Percentiles rank a stretch among this genome's conserved stretches.
These are phyloP conservation scores for Osmozyma mogii DNA, from an alignment of 805 yeast species.

Conservation along the genomic window DNA sequence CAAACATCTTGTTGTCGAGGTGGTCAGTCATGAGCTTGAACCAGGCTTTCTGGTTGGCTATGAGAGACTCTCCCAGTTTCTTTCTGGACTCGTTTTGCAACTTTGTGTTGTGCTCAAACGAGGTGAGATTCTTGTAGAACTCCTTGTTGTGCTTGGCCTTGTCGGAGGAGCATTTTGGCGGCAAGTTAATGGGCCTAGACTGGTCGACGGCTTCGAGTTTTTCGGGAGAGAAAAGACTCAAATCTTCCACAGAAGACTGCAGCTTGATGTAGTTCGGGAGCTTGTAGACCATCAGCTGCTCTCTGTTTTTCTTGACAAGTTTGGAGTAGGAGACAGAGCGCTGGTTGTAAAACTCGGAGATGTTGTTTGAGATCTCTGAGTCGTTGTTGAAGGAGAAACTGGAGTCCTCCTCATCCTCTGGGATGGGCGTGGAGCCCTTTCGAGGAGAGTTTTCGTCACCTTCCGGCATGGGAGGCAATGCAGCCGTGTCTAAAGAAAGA, in stretches of 20 bases:
- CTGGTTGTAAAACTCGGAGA: constrained; percentile 28
- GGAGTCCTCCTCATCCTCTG: constrained; percentile 2
- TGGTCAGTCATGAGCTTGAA: constrained; percentile 14
- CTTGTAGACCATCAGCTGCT: constrained; percentile 25
- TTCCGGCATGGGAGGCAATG: constrained; percentile 13
- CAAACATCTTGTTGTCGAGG: constrained; percentile 13
- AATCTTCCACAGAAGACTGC: constrained; percentile 23
- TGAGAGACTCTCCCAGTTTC: constrained; percentile 11
- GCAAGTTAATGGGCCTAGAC: constrained; percentile 65
- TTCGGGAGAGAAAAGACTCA: constrained; percentile 43
- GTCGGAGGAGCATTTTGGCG: constrained; percentile 54
- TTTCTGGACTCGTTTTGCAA: constrained; percentile 15
- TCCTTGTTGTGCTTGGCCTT: constrained; percentile 49
- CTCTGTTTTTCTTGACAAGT: constrained; percentile 24
- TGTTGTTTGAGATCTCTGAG: constrained; percentile 26
- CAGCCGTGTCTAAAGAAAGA: no score
- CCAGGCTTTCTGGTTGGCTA: constrained; percentile 23
- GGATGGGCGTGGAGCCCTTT: no score
- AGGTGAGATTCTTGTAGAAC: constrained; percentile 38
- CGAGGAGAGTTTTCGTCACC: constrained; percentile 14
- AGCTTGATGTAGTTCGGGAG: constrained; percentile 31
- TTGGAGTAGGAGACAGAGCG: constrained; percentile 28
- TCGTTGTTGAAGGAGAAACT: constrained; percentile 18
- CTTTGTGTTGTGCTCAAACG: constrained; percentile 26
- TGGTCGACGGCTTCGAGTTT: constrained; percentile 48